Evolutionary conservation across 2,329 filamentous ascomycete species (phyloP).

Genomic region (Talaromyces pinophilus): DNA sequence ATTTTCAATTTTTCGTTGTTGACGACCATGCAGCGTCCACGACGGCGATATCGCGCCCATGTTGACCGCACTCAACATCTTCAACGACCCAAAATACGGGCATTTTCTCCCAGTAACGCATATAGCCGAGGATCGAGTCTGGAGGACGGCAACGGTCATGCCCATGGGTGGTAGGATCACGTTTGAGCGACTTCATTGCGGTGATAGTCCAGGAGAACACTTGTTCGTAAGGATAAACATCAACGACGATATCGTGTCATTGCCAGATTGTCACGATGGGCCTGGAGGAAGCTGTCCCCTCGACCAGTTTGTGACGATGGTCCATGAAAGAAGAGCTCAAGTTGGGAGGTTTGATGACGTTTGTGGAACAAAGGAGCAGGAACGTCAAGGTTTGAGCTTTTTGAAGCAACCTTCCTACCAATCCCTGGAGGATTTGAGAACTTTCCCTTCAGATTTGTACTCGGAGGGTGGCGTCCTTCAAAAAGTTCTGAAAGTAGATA

Average conservation of each 20-base stretch:
- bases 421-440: neutral
- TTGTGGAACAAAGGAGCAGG: slow-evolving; percentile 48
- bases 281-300: slow-evolving; percentile 54
- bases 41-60: slow-evolving; percentile 61
- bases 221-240: slow-evolving; percentile 56
- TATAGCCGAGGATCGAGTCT: slow-evolving; percentile 48
- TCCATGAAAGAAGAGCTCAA: slow-evolving; percentile 44
- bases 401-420: slow-evolving; percentile 45
- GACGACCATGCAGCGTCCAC: slow-evolving; percentile 46
- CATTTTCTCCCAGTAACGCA: slow-evolving; percentile 50
- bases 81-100: slow-evolving; percentile 42
- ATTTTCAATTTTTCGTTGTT: neutral
- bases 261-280: slow-evolving; percentile 51
- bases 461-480: neutral
- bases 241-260: slow-evolving; percentile 57
- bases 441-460: neutral
- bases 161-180: slow-evolving; percentile 61
- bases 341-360: slow-evolving; percentile 52
- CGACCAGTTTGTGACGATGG: slow-evolving; percentile 44
- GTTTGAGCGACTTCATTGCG: slow-evolving; percentile 56
- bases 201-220: neutral
- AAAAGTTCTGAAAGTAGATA: neutral
- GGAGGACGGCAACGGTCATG: slow-evolving; percentile 57
- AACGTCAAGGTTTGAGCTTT: slow-evolving; percentile 50
- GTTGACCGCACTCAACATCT: slow-evolving; percentile 55